Conservation (phyloP, 2,329 filamentous ascomycete genomes). For the Elsinoe batatas region DNA sequence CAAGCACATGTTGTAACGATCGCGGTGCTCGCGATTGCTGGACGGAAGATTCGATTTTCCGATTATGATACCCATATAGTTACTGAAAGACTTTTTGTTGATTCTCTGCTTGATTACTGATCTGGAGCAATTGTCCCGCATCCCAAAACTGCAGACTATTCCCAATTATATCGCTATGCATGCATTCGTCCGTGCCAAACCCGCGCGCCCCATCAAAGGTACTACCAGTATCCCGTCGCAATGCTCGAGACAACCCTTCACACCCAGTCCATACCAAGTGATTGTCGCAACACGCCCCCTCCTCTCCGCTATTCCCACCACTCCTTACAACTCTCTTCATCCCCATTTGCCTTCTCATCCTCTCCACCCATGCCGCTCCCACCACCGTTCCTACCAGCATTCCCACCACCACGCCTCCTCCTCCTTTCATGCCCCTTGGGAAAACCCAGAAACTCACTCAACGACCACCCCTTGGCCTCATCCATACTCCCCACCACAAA, state of each 20-base stretch:
- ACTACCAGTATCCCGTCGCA: not conserved
- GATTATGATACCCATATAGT: conserved; percentile 8
- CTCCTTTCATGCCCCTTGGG: not conserved
- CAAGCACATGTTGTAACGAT: too few species aligned
- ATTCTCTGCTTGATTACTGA: too few species aligned
- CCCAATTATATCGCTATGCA: not conserved
- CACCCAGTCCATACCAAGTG: too few species aligned
- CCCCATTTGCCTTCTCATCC: not conserved
- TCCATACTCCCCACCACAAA: too few species aligned
- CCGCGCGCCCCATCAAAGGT: too few species aligned
- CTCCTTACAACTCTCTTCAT: not conserved
- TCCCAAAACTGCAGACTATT: too few species aligned
- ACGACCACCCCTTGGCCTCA: not conserved
- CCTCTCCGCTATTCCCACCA: not conserved
- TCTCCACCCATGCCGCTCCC: not conserved
- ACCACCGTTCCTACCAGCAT: not conserved
- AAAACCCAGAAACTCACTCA: not conserved
- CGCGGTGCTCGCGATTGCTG: too few species aligned
- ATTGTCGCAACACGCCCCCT: not conserved
- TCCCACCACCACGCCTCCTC: not conserved
- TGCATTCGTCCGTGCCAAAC: too few species aligned
- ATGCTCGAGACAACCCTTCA: not conserved
- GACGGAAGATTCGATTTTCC: not conserved
- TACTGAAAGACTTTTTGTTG: not conserved
- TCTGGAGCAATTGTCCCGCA: too few species aligned